Conservation (phyloP, 139 green algal genomes). For the Asterochloris sp. region DNA sequence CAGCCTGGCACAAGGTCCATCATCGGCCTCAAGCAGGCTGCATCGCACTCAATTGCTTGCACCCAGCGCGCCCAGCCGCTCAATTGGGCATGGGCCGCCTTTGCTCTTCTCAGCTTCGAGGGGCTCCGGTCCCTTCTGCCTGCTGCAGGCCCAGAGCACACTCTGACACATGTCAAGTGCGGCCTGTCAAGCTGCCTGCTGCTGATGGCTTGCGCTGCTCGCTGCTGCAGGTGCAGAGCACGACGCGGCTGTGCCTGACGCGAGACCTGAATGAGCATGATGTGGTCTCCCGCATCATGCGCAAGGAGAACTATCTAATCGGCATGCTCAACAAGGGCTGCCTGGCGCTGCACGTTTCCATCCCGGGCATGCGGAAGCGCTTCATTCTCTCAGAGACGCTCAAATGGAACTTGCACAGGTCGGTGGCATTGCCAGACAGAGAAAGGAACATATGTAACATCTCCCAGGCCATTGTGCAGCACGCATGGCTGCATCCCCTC, state of each 20-base stretch:
- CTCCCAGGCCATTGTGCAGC: no score
- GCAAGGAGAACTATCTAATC: slow-evolving; percentile 94
- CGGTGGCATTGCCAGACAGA: slow-evolving; percentile 10
- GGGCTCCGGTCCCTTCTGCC: neutral
- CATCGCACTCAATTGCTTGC: no score
- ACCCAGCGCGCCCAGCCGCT: no score
- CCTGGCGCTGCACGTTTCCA: slow-evolving; percentile 56
- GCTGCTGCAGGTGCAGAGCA: slow-evolving; percentile 58
- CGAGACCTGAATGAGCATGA: slow-evolving; percentile 85
- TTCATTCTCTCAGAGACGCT: slow-evolving; percentile 90
- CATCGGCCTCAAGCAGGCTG: no score
- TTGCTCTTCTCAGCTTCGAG: no score
- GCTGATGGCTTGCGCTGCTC: neutral
- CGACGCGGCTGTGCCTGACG: slow-evolving; percentile 66
- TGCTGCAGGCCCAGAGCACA: neutral
- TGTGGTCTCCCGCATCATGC: slow-evolving; percentile 90
- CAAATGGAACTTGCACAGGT: slow-evolving; percentile 91
- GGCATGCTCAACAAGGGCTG: slow-evolving; percentile 83
- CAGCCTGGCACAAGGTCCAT: no score
- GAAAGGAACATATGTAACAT: no score
- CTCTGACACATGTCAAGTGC: neutral
- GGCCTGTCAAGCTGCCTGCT: neutral
- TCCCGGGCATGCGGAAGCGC: slow-evolving; percentile 45
- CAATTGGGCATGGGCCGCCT: no score
- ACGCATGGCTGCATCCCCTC: no score